Base-by-base conservation (phyloP, 225 moss, liverwort and hornwort genomes). In the Ulota crispa region DNA sequence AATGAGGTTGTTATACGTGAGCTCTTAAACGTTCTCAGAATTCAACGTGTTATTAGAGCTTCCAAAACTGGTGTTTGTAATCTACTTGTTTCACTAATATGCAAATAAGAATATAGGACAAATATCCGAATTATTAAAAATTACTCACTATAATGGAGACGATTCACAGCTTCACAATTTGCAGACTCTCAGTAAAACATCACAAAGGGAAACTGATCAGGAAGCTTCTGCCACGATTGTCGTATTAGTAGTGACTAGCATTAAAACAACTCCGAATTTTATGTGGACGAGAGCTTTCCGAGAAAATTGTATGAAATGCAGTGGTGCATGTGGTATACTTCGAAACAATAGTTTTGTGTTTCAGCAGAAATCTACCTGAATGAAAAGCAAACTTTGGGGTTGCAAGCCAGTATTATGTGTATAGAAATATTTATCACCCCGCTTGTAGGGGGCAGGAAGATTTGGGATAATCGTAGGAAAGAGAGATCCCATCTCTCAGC, bases 401-500 rank as follows among this genome's bases (percentile, higher is more conserved):
- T 94, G 89, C 85, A 96, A 80, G 57, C 96, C 96, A 53, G 85
- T 92, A 50, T 96, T 96, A 53, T 85, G 84, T 36, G 87, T 82
- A 68, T 88, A 94, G 50, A 94, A 91, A 72, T 91, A 96, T 71
- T 89, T 92, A 53, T 82, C 80, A 70, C 92, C 93, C 63, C 91
- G 90, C 76, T 75, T 89, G 85, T 84, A 85, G 28, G 96, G n/a
- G 96, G 64, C 94, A 94, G 32, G 94, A 93, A 64, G 59, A 89
- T 83, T 94, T 96, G 68, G 96, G 91, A 69, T 87, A 92, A 86
- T 96, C 89, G 21, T 82, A 94, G 19, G 90, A 87, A 32, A 86
- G 57, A 16, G 96, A 94, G 50, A 96, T 89, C 34, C 80, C 78
- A 32, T 86, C 81, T 75, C 81, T 92, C 85, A 96, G 72, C 55